These are phyloP conservation scores for Plectosphaerella plurivora DNA, from an alignment of 2,329 filamentous ascomycete species.

Conservation along the genomic window DNA sequence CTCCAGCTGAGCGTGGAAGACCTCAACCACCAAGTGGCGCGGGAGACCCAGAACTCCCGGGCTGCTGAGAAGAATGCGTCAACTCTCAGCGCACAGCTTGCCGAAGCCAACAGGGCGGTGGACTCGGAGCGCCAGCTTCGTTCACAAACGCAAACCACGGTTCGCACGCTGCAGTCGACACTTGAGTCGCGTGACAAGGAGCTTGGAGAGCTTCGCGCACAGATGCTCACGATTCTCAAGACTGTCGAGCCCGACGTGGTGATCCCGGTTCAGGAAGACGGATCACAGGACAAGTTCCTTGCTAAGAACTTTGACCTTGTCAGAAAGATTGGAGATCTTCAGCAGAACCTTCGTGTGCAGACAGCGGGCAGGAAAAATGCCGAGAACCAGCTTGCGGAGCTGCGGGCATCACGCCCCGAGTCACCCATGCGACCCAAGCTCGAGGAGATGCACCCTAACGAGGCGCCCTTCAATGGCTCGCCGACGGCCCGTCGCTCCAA, in stretches of 20 bases:
- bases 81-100: slow-evolving; percentile 73
- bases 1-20: slow-evolving; percentile 84
- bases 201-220: slow-evolving; percentile 71
- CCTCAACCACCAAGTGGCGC: slow-evolving; percentile 83
- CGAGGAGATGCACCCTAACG: slow-evolving; percentile 84
- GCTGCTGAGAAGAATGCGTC: slow-evolving; percentile 88
- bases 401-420: slow-evolving; percentile 67
- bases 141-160: slow-evolving; percentile 79
- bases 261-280: slow-evolving; percentile 60
- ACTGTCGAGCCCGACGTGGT: slow-evolving; percentile 75
- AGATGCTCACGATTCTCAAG: slow-evolving; percentile 78
- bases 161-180: slow-evolving; percentile 72
- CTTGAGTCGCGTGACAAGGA: slow-evolving; percentile 79
- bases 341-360: slow-evolving; percentile 80
- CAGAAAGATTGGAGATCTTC: slow-evolving; percentile 81
- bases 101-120: slow-evolving; percentile 82
- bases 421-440: slow-evolving; percentile 68
- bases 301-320: slow-evolving; percentile 79
- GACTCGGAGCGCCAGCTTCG: slow-evolving; percentile 87
- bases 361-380: slow-evolving; percentile 76
- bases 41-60: slow-evolving; percentile 84
- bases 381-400: slow-evolving; percentile 74
- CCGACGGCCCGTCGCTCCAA: slow-evolving; percentile 63
- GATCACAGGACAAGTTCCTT: slow-evolving; percentile 43
- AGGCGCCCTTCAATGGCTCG: slow-evolving; percentile 69